Percentiles rank a stretch among this genome's conserved stretches.
phyloP scores from a whole-genome alignment of 768 basidiomycete genomes.

The Tulasnella sp. region DNA sequence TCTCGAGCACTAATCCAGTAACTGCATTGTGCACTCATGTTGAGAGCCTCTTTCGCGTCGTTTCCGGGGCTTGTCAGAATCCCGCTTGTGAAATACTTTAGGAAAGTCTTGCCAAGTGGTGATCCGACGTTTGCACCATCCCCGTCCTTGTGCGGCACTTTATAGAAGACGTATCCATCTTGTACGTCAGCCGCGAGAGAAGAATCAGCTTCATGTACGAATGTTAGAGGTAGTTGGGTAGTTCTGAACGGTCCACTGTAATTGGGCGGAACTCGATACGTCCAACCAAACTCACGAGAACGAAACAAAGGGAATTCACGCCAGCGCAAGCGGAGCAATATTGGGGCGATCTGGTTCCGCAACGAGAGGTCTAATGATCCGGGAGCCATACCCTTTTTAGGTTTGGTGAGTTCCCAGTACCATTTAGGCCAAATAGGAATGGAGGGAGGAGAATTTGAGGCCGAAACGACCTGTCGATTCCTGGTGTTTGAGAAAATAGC shows the following conservation, averaged over 20 bases:
- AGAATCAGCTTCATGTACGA: constrained; percentile 53
- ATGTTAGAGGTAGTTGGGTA: constrained; percentile 36
- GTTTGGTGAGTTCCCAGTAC: constrained; percentile 74
- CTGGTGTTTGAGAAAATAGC: constrained; percentile 49
- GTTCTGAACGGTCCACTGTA: constrained; percentile 29
- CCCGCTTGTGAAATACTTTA: constrained; percentile 78
- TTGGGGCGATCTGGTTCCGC: constrained; percentile 66
- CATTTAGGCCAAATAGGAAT: constrained; percentile 87
- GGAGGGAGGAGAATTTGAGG: constrained; percentile 14
- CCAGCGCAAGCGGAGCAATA: constrained; percentile 83
- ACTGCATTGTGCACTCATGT: constrained; percentile 87
- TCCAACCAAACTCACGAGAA: constrained; percentile 84
- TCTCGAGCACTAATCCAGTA: constrained; percentile 97
- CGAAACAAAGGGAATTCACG: constrained; percentile 70
- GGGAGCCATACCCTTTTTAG: constrained; percentile 49
- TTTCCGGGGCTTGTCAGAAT: constrained; percentile 69
- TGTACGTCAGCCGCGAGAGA: constrained; percentile 35
- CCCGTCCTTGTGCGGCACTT: constrained; percentile 93
- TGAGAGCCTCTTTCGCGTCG: constrained; percentile 71
- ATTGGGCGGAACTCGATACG: constrained; percentile 53
- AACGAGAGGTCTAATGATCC: constrained; percentile 77
- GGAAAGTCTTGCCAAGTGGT: constrained; percentile 78
- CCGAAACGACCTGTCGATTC: constrained; percentile 42
- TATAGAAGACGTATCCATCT: constrained; percentile 59
- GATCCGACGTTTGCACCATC: constrained; percentile 91